Evolutionary conservation across 75 land plant species (phyloP).

Genomic region (Pinus tabuliformis): DNA sequence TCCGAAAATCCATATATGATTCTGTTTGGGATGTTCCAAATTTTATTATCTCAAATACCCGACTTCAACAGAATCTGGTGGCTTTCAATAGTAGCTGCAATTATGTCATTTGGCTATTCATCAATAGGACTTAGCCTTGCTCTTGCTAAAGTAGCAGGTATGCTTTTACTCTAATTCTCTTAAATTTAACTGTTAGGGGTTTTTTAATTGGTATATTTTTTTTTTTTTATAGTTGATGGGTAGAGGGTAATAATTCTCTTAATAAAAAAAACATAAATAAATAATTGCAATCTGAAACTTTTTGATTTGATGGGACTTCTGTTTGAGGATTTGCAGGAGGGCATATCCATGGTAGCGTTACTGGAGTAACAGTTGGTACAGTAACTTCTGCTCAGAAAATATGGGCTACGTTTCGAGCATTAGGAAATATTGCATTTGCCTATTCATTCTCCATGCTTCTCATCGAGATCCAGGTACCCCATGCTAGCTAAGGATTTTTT

Average conservation of each 20-base stretch:
- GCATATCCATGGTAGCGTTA: constrained; percentile 38
- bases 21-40: constrained; percentile 40
- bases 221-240: too few species aligned
- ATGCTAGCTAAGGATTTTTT: too few species aligned
- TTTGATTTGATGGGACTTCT: too few species aligned
- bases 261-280: too few species aligned
- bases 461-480: constrained; percentile 15
- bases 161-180: neutral
- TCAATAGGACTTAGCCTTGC: constrained; percentile 48
- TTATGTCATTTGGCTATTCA: constrained; percentile 60
- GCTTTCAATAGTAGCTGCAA: constrained; percentile 49
- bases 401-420: constrained; percentile 44
- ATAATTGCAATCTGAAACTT: too few species aligned
- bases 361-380: constrained; percentile 50
- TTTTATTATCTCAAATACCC: constrained; percentile 70
- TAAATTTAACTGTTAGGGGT: neutral
- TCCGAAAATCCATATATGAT: constrained; percentile 53
- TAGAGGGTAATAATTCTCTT: too few species aligned
- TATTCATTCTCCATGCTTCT: constrained; percentile 22
- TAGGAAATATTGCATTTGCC: constrained; percentile 21
- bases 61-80: constrained; percentile 55
- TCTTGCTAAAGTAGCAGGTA: constrained; percentile 18
- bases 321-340: constrained; percentile 6
- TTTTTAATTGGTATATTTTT: too few species aligned
- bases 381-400: constrained; percentile 40